Percentiles rank a stretch among this genome's conserved stretches.
Conservation (phyloP, 208 protist species). For the Chromosphaera perkinsii region DNA sequence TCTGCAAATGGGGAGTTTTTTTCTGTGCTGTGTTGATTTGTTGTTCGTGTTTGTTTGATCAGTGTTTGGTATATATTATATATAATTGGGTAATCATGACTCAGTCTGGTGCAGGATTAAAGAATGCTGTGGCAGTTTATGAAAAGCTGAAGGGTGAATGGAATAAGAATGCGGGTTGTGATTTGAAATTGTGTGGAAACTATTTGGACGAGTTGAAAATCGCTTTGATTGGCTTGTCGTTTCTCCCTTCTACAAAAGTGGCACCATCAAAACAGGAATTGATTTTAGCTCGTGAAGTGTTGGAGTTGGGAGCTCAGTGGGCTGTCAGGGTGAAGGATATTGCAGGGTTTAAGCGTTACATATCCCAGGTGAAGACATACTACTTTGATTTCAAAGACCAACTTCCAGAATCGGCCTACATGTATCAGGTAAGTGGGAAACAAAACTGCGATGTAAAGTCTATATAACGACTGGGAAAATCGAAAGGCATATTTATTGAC, state of each 20-base stretch:
- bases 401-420: too few relatives aligned
- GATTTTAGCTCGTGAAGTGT: constrained; percentile 17
- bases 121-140: background rate
- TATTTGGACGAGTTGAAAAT: constrained; percentile 5
- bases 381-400: constrained; percentile 40
- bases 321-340: constrained; percentile 7
- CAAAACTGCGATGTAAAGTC: too few relatives aligned
- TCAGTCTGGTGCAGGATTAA: background rate
- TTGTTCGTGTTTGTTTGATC: background rate
- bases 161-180: background rate
- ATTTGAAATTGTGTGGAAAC: background rate
- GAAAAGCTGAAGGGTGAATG: constrained; percentile 10
- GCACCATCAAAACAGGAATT: background rate
- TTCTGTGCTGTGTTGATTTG: background rate
- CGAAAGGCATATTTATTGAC: too few relatives aligned
- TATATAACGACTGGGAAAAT: too few relatives aligned
- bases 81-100: background rate
- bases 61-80: background rate
- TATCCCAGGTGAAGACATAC: constrained; percentile 36
- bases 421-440: too few relatives aligned
- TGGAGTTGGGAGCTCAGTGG: constrained; percentile 28
- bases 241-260: background rate
- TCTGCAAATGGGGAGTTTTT: background rate
- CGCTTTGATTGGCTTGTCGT: background rate
- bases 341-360: constrained; percentile 25